Percentiles rank a stretch among this genome's conserved stretches.
Conservation (phyloP, 2,329 filamentous ascomycete species). For the Amylocarpus encephaloides region DNA sequence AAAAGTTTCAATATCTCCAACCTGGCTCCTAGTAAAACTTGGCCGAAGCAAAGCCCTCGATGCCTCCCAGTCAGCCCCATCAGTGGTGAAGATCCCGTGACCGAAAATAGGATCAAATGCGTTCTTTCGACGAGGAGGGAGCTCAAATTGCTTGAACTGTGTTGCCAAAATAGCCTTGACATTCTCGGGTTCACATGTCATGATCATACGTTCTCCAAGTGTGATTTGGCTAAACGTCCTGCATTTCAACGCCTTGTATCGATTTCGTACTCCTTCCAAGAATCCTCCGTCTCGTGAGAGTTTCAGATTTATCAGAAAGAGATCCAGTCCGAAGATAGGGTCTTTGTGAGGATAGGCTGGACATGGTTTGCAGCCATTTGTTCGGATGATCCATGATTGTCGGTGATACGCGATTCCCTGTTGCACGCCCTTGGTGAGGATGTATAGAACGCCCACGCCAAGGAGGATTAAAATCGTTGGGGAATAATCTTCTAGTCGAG, state of each 20-base stretch:
- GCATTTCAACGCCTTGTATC: constrained; percentile 27
- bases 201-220: constrained; percentile 33
- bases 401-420: constrained; percentile 1
- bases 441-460: constrained; percentile 4
- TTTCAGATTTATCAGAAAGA: constrained; percentile 36
- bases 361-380: constrained; percentile 42
- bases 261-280: constrained; percentile 30
- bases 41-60: constrained; percentile 48
- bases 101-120: constrained; percentile 44
- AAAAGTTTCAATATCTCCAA: constrained; percentile 61
- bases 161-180: constrained; percentile 50
- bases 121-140: constrained; percentile 39
- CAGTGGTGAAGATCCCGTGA: constrained; percentile 49
- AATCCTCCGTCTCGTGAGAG: constrained; percentile 34
- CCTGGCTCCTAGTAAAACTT: constrained; percentile 46
- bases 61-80: constrained; percentile 47
- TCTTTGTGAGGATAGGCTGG: constrained; percentile 45
- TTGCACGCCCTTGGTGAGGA: constrained; percentile 11
- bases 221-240: constrained; percentile 12
- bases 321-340: constrained; percentile 46
- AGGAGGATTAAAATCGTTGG: neutral
- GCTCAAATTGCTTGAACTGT: constrained; percentile 49
- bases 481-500: neutral
- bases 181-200: constrained; percentile 49
- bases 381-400: constrained; percentile 5